phyloP scores from a whole-genome alignment of 768 basidiomycete genomes.

The Crucibulum laeve region DNA sequence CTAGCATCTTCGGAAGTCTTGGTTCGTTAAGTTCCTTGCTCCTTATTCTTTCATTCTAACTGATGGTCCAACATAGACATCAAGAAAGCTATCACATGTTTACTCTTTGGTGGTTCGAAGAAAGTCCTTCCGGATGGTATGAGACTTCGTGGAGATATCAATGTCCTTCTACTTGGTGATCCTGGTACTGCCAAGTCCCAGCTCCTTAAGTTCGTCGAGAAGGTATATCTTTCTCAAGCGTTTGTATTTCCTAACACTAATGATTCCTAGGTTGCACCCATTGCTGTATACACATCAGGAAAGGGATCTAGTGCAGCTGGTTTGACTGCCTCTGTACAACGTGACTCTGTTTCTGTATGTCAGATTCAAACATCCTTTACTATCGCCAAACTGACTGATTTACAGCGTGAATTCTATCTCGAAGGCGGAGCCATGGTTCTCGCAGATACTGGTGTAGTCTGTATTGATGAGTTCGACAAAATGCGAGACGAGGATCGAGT shows the following conservation, averaged over 20 bases:
- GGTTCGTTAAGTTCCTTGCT: constrained; percentile 42
- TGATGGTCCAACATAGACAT: constrained; percentile 62
- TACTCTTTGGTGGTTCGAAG: constrained; percentile 97
- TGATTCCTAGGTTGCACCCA: constrained; percentile 76
- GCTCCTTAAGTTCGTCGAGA: constrained; percentile 97
- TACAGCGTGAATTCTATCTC: constrained; percentile 93
- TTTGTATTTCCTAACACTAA: constrained; percentile 3
- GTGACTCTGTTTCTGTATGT: constrained; percentile 85
- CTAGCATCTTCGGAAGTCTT: constrained; percentile 93
- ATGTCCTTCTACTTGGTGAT: constrained; percentile 93
- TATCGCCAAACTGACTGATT: constrained; percentile 4
- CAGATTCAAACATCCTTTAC: background rate
- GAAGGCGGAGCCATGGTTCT: constrained; percentile 99
- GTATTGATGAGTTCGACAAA: constrained; percentile 99
- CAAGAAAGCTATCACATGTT: constrained; percentile 94
- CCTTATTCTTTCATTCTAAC: constrained; percentile 3
- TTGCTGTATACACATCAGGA: constrained; percentile 97
- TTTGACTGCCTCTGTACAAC: constrained; percentile 95
- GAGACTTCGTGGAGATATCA: constrained; percentile 95
- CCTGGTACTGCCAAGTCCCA: constrained; percentile 99
- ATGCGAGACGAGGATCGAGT: constrained; percentile 99
- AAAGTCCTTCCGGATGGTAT: constrained; percentile 97
- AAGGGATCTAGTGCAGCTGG: constrained; percentile 99
- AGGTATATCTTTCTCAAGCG: constrained; percentile 36
- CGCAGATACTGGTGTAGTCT: constrained; percentile 96